Percentiles rank a stretch among this genome's conserved stretches.
Conservation (phyloP, 1,139 yeast genomes). For the Scheffersomyces segobiensis region DNA sequence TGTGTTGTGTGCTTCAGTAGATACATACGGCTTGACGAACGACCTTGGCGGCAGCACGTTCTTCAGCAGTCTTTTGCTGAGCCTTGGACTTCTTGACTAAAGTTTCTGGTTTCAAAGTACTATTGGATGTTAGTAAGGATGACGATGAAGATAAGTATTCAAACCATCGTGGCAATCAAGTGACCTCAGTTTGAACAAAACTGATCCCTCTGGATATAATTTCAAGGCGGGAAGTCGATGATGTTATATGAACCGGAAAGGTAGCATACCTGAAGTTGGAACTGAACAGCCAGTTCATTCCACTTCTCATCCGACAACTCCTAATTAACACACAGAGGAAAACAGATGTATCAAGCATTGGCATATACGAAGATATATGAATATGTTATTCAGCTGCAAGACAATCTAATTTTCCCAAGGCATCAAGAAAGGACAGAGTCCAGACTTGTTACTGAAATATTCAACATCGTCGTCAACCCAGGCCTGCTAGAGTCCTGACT, state of each 20-base stretch:
- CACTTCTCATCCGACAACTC: conserved; percentile 26
- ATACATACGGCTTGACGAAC: conserved; percentile 89
- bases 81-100: conserved; percentile 93
- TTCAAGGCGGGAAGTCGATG: conserved; percentile 6
- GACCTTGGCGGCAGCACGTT: conserved; percentile 84
- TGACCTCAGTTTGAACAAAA: conserved; percentile 6
- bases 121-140: conserved; percentile 37
- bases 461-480: background rate
- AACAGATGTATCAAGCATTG: conserved; percentile 52
- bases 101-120: conserved; percentile 82
- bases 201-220: conserved; percentile 17
- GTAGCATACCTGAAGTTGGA: conserved; percentile 27
- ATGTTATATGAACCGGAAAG: conserved; percentile 21
- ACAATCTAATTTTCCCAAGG: conserved; percentile 50
- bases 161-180: background rate
- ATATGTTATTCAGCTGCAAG: conserved; percentile 40
- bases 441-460: background rate
- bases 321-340: conserved; percentile 41
- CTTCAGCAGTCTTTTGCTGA: conserved; percentile 81
- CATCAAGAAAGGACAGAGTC: conserved; percentile 6
- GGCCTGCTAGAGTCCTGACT: background rate
- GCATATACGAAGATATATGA: conserved; percentile 29
- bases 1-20: conserved; percentile 1
- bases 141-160: conserved; percentile 1
- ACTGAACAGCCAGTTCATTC: conserved; percentile 53